Evolutionary conservation across 2,329 filamentous ascomycete genomes (phyloP).

Genomic region (Aspergillus cejpii): DNA sequence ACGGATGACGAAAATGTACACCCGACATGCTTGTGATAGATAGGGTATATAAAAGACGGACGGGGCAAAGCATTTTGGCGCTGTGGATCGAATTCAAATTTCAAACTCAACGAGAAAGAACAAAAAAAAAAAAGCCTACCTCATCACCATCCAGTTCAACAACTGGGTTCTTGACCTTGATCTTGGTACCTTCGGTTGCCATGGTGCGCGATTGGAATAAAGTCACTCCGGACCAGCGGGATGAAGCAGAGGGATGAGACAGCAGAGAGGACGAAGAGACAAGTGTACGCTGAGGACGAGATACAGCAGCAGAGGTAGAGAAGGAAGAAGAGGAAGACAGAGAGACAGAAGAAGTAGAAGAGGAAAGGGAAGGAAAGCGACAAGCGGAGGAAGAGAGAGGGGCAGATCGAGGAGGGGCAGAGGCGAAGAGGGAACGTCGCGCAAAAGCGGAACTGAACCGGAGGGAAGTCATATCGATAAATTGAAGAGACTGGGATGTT

Average conservation of each 20-base stretch:
- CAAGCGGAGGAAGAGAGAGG: slow-evolving; percentile 24
- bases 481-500: slow-evolving; percentile 8
- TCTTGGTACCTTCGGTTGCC: slow-evolving; percentile 60
- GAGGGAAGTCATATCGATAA: slow-evolving; percentile 30
- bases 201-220: slow-evolving; percentile 42
- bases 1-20: slow-evolving; percentile 23
- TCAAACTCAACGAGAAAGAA: slow-evolving; percentile 1
- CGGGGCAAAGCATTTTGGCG: slow-evolving; percentile 2
- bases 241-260: slow-evolving; percentile 20
- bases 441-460: slow-evolving; percentile 38
- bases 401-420: slow-evolving; percentile 26
- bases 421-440: slow-evolving; percentile 25
- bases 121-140: slow-evolving; percentile 27
- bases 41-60: slow-evolving; percentile 9
- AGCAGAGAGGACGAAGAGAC: slow-evolving; percentile 21
- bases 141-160: slow-evolving; percentile 91
- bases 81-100: background rate
- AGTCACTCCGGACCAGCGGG: slow-evolving; percentile 28
- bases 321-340: slow-evolving; percentile 24
- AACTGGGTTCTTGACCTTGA: slow-evolving; percentile 98
- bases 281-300: slow-evolving; percentile 24
- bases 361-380: slow-evolving; percentile 14
- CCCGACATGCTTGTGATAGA: slow-evolving; percentile 3
- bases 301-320: slow-evolving; percentile 20
- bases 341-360: slow-evolving; percentile 19